Conservation (phyloP, 2,329 filamentous ascomycete species). For the Ophiocordyceps polyrhachis-furcata region DNA sequence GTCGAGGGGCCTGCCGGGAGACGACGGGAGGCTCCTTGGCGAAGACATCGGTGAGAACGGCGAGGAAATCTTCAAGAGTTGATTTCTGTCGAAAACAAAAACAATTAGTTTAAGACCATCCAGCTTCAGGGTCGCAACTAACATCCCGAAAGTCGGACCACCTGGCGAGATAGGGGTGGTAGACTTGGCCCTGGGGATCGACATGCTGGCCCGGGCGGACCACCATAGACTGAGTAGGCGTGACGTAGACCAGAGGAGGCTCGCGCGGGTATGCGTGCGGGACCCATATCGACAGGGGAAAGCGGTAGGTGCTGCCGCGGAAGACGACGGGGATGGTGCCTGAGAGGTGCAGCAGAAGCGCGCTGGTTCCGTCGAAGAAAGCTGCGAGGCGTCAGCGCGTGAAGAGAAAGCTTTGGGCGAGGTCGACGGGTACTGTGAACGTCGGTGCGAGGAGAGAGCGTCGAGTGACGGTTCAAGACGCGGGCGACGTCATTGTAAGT, state of each 20-base stretch:
- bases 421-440: constrained; percentile 61
- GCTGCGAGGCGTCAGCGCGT: constrained; percentile 31
- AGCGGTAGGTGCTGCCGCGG: constrained; percentile 73
- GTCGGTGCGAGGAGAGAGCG: constrained; percentile 71
- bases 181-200: constrained; percentile 78
- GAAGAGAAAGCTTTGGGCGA: not conserved
- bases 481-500: constrained; percentile 85
- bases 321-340: constrained; percentile 87
- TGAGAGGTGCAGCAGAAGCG: constrained; percentile 67
- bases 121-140: constrained; percentile 14
- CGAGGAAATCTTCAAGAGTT: constrained; percentile 63
- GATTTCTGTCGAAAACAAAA: constrained; percentile 41
- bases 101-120: too few relatives aligned
- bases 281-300: constrained; percentile 84
- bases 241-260: constrained; percentile 74
- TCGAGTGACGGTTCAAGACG: constrained; percentile 59
- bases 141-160: constrained; percentile 88
- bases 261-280: constrained; percentile 79
- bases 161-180: constrained; percentile 84
- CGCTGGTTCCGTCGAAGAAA: constrained; percentile 72
- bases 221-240: constrained; percentile 71
- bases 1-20: constrained; percentile 40
- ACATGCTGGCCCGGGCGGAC: constrained; percentile 90
- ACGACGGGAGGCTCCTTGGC: constrained; percentile 88
- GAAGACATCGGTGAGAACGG: constrained; percentile 70